Conservation (phyloP, 768 basidiomycete species). For the Auriscalpium orientale region DNA sequence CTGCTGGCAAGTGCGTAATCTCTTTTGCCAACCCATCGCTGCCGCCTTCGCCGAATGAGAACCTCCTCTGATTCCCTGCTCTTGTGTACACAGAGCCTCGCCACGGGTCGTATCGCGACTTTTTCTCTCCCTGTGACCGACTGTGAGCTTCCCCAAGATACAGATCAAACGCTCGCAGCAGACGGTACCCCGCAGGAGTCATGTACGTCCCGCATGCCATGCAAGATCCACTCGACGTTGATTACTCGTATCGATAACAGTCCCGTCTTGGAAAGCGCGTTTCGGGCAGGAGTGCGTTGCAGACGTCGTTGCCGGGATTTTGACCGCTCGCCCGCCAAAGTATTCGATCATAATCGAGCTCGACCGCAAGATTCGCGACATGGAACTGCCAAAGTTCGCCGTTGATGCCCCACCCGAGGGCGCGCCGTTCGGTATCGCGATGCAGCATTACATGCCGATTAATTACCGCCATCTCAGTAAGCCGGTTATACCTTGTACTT, state of each 20-base stretch:
- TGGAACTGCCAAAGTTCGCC: slow-evolving; percentile 59
- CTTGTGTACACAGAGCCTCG: slow-evolving; percentile 41
- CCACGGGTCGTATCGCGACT: slow-evolving; percentile 61
- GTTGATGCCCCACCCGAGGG: slow-evolving; percentile 42
- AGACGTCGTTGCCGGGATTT: slow-evolving; percentile 58
- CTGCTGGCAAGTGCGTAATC: slow-evolving; percentile 54
- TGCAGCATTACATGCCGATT: slow-evolving; percentile 69
- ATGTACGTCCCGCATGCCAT: slow-evolving; percentile 34
- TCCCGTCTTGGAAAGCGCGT: slow-evolving; percentile 63
- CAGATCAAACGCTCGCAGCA: slow-evolving; percentile 48
- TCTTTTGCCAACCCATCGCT: not conserved
- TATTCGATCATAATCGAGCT: slow-evolving; percentile 57
- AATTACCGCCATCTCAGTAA: slow-evolving; percentile 67
- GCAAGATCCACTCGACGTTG: too few relatives aligned
- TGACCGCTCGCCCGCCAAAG: slow-evolving; percentile 57
- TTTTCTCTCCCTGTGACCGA: slow-evolving; percentile 69
- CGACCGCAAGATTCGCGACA: slow-evolving; percentile 50
- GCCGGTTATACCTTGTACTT: slow-evolving; percentile 16
- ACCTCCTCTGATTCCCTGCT: too few relatives aligned
- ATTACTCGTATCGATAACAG: slow-evolving; percentile 23
- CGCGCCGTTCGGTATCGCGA: slow-evolving; percentile 48
- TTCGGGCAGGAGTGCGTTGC: slow-evolving; percentile 62
- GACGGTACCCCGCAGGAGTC: slow-evolving; percentile 52
- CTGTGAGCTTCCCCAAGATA: slow-evolving; percentile 58
- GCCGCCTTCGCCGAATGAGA: not conserved